These are phyloP conservation scores for Gnaphalium uliginosum DNA, from an alignment of 129 eudicot species.

Conservation along the genomic window DNA sequence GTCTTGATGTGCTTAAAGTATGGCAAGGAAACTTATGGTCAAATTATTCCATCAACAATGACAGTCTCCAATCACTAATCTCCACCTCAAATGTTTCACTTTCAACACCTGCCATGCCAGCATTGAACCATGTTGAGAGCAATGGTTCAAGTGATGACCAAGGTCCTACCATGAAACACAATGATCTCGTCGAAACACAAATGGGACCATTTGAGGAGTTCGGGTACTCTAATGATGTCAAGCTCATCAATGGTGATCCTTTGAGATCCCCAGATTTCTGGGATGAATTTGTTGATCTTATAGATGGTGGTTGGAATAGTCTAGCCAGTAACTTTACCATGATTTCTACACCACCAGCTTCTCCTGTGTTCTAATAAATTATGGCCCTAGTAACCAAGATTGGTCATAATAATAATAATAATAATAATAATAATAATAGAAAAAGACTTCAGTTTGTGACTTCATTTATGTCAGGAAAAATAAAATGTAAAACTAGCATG, in stretches of 20 bases:
- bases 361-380: conserved; percentile 35
- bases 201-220: conserved; percentile 28
- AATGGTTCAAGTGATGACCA: conserved; percentile 28
- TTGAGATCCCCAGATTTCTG: conserved; percentile 41
- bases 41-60: conserved; percentile 37
- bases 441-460: conserved; percentile 11
- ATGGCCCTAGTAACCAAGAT: conserved; percentile 1
- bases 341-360: conserved; percentile 38
- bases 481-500: background rate
- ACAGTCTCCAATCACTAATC: conserved; percentile 53
- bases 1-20: conserved; percentile 67
- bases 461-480: conserved; percentile 29
- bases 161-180: conserved; percentile 22
- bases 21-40: conserved; percentile 57
- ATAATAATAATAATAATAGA: background rate
- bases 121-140: conserved; percentile 9
- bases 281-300: conserved; percentile 44
- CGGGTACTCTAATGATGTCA: conserved; percentile 19
- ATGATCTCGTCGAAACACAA: conserved; percentile 14
- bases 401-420: background rate
- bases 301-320: conserved; percentile 43
- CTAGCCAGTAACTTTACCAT: conserved; percentile 30
- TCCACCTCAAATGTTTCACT: conserved; percentile 48
- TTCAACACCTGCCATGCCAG: conserved; percentile 6
- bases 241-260: conserved; percentile 25